These are phyloP conservation scores for Xylariales sp. DNA, from an alignment of 2,329 filamentous ascomycete species.

Conservation along the genomic window DNA sequence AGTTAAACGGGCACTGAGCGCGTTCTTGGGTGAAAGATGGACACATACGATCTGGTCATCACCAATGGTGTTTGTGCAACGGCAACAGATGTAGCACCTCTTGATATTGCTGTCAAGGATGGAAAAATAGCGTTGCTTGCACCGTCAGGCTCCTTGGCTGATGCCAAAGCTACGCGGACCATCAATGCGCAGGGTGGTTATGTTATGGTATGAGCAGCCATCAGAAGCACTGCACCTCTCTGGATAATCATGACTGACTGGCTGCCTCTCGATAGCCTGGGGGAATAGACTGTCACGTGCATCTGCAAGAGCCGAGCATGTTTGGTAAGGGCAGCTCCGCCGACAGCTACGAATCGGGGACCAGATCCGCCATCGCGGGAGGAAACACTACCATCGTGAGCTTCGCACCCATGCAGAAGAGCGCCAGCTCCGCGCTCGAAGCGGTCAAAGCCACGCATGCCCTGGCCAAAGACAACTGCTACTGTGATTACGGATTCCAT, in stretches of 20 bases:
- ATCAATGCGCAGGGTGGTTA: constrained; percentile 38
- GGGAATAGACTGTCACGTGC: constrained; percentile 35
- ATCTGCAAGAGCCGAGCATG: constrained; percentile 32
- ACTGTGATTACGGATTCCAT: constrained; percentile 45
- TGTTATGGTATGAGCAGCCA: constrained; percentile 28
- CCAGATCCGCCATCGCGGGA: constrained; percentile 51
- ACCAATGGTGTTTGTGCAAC: constrained; percentile 39
- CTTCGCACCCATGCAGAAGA: constrained; percentile 50
- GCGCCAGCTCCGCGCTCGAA: constrained; percentile 9
- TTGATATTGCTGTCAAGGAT: constrained; percentile 37
- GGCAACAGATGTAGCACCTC: constrained; percentile 32
- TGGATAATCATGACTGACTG: not conserved
- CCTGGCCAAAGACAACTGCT: constrained; percentile 32
- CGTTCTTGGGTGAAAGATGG: no score
- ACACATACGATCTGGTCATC: constrained; percentile 33
- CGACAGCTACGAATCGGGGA: constrained; percentile 36
- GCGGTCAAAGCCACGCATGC: constrained; percentile 42
- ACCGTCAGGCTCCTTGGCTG: constrained; percentile 28
- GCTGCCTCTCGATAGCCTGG: constrained; percentile 30
- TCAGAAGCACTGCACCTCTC: no score
- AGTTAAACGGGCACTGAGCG: no score
- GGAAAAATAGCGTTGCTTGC: constrained; percentile 36
- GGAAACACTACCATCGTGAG: constrained; percentile 55
- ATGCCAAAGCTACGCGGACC: constrained; percentile 20
- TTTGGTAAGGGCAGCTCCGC: constrained; percentile 26